Evolutionary conservation across 2,329 filamentous ascomycete species (phyloP).

Genomic region (Chaetomiaceae sp.): DNA sequence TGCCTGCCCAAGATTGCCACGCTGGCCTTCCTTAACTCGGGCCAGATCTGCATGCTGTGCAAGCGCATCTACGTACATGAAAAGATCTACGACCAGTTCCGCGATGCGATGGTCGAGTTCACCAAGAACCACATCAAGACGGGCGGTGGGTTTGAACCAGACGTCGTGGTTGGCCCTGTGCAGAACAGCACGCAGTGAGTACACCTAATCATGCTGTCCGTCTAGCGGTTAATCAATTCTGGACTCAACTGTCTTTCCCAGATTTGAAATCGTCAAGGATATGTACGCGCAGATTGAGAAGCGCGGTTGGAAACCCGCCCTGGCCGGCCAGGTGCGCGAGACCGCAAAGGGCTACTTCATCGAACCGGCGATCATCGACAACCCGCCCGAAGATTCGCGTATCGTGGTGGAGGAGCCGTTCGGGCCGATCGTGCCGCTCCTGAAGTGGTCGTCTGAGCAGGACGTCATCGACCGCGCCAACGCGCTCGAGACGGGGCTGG

Average conservation of each 20-base stretch:
- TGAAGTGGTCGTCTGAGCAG: constrained; percentile 39
- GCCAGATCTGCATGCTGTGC: constrained; percentile 48
- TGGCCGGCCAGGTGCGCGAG: constrained; percentile 34
- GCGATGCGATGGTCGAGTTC: constrained; percentile 40
- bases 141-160: constrained; percentile 38
- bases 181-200: constrained; percentile 51
- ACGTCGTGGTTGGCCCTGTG: constrained; percentile 45
- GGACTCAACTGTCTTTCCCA: background rate
- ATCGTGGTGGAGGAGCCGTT: constrained; percentile 52
- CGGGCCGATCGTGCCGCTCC: constrained; percentile 40
- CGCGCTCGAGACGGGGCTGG: constrained; percentile 43
- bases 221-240: background rate
- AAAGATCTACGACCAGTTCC: constrained; percentile 44
- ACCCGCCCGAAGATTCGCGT: constrained; percentile 49
- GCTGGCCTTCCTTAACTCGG: constrained; percentile 51
- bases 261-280: constrained; percentile 41
- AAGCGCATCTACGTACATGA: constrained; percentile 52
- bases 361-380: constrained; percentile 53
- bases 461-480: constrained; percentile 44
- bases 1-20: constrained; percentile 37
- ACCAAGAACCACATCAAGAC: constrained; percentile 38
- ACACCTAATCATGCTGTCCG: background rate
- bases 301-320: constrained; percentile 39
- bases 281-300: constrained; percentile 45
- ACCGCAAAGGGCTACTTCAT: constrained; percentile 48